Base-by-base conservation (phyloP, 2,329 filamentous ascomycete genomes). In the Elsinoe fawcettii region DNA sequence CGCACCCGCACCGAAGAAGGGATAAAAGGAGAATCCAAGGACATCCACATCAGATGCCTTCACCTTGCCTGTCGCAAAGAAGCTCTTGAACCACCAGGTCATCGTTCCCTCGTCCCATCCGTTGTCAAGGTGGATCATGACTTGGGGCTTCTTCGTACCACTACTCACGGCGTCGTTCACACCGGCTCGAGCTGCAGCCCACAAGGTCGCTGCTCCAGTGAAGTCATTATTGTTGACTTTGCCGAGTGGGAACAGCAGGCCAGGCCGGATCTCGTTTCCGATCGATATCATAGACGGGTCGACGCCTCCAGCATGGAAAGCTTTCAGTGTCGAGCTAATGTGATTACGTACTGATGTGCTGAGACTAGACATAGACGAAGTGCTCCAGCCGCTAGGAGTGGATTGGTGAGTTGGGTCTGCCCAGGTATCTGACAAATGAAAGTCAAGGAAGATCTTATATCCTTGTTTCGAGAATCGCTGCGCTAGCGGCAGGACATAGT, bases 271-370 rank as follows among this genome's bases (percentile, higher is more conserved):
- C 62, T 72, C 70, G 53, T 72, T 71, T 27, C 70, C 70, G 16
- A 72, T 65, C 4, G 63, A 72, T 2, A 77, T 72, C 25, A 75
- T 67, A 27, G 63, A 64, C 18, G 74, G 64, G 18, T 67, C 61
- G 39, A 77, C 70, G 7, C 67, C 66, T 44, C 69, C 69, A 9
- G 64, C 60, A 37, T 69, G 64, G 64, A 75, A 77, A 1, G 70
- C 66, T 46, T 73, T 60, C 58, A 77, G 62, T 4, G 68, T 71
- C 30, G 61, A 63, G 14, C 64, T 62, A 59, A 72, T 70, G 61
- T 72, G 72, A 9, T 63, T 41, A 30, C 69, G 67, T 1, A 73
- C 64, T 5, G 63, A 67, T 0, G 57, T 55, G 69, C 8, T 64
- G 56, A 4, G 69, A 69, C 68, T 69, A 11, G 62, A 53, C 37